Evolutionary conservation across 1,284 basidiomycete genomes (phyloP).

Genomic region (Ustilago vetiveriae): DNA sequence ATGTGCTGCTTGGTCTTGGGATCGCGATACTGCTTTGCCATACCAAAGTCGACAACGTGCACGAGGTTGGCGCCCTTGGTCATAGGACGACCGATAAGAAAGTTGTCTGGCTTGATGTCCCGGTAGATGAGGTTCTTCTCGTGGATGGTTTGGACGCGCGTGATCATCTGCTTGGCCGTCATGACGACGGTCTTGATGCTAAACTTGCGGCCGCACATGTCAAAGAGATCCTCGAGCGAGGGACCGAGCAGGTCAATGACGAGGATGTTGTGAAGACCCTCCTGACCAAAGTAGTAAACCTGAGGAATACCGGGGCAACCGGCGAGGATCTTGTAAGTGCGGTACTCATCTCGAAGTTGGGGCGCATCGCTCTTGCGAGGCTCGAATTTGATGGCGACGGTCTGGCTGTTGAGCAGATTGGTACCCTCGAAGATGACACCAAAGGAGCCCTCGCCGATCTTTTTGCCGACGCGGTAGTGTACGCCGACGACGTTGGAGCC

Average conservation of each 20-base stretch:
- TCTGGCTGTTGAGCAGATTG: slow-evolving; percentile 92
- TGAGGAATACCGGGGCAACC: slow-evolving; percentile 94
- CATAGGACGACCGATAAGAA: slow-evolving; percentile 87
- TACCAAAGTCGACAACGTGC: slow-evolving; percentile 91
- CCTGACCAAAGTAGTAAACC: slow-evolving; percentile 96
- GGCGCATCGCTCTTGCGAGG: slow-evolving; percentile 95
- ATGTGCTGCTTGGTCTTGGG: slow-evolving; percentile 97
- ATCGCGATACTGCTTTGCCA: slow-evolving; percentile 97
- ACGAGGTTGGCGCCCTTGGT: slow-evolving; percentile 87
- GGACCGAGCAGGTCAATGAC: slow-evolving; percentile 95
- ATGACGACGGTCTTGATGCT: slow-evolving; percentile 94
- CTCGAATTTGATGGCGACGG: slow-evolving; percentile 98
- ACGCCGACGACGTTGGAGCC: slow-evolving; percentile 69
- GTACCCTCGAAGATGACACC: slow-evolving; percentile 98
- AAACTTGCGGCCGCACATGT: slow-evolving; percentile 95
- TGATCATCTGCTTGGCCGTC: slow-evolving; percentile 90
- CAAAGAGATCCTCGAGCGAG: slow-evolving; percentile 91
- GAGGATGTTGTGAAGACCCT: slow-evolving; percentile 95
- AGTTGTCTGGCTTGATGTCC: slow-evolving; percentile 98
- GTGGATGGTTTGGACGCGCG: slow-evolving; percentile 89
- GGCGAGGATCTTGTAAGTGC: slow-evolving; percentile 92
- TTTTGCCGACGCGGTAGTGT: slow-evolving; percentile 85
- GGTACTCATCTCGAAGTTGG: slow-evolving; percentile 93
- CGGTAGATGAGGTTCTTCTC: slow-evolving; percentile 97
- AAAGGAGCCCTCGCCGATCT: slow-evolving; percentile 76